Base-by-base conservation (phyloP, 352 stramenopile species). In the Phytophthora quininea region DNA sequence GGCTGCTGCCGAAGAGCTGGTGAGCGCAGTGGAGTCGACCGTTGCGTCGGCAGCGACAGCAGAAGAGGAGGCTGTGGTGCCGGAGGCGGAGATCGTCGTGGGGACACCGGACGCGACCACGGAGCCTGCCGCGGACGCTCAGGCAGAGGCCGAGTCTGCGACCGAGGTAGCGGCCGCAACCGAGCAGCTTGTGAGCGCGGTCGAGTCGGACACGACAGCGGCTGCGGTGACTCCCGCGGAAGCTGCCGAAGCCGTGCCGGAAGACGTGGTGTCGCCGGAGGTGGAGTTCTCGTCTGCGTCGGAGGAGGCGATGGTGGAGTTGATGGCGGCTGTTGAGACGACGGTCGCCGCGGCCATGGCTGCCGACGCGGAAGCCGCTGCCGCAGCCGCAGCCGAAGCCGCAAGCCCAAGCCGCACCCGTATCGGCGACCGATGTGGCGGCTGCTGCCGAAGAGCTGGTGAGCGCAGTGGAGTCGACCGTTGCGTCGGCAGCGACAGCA, bases 351-450 rank as follows among this genome's bases (percentile, higher is more conserved):
- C 37, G 47, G 27, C 19, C 19, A 24, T 24, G 19, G 19, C 19
- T 24, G 19, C 19, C 19, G 19, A 24, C 19, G 19, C 19, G 19
- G 19, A 24, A 24, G 19, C 19, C 19, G 19, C 19, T 24, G 19
- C 19, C 19, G 19, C 19, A 24, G 19, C 19, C 19, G n/a, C n/a
- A n/a, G n/a, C n/a, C 31, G 30, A 15, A 10, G n/a, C 47, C 35
- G 4, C 9, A 6, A 55, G 9, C 14, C 49, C 2, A 32, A 31
- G 30, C 35, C 6, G 49, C 10, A 30, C 31, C 49, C 15, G 31
- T 55, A 32, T 55, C 49, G 49, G 49, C 29, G 33, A 35, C 2
- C 19, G 33, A 57, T 32, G 33, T 47, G 50, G 50, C 49, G 15
- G 49, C 49, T 40, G 35, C 35, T 40, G 35, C 35, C 6, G 35